Evolutionary conservation across 768 basidiomycete genomes (phyloP).

Genomic region (Leccinum rimulosum): DNA sequence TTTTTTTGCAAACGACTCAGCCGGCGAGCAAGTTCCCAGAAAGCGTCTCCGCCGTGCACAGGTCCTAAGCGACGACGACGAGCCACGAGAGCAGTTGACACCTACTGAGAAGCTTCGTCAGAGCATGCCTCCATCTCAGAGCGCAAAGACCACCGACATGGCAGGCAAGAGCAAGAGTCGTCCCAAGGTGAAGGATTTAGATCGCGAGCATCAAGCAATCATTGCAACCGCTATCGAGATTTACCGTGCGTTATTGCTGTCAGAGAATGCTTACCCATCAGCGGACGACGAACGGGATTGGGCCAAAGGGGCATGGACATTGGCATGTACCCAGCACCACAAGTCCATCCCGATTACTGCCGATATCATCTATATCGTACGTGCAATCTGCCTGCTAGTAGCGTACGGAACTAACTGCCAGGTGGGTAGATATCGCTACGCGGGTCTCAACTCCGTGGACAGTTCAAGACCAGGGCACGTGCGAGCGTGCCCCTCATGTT

Average conservation of each 20-base stretch:
- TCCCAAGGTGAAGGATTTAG: too few relatives aligned
- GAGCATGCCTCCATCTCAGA: too few relatives aligned
- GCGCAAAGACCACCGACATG: too few relatives aligned
- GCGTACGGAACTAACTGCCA: not conserved
- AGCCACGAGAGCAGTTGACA: too few relatives aligned
- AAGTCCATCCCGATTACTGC: not conserved
- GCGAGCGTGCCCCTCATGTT: not conserved
- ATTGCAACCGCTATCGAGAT: not conserved
- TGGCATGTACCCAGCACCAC: not conserved
- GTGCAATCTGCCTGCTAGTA: not conserved
- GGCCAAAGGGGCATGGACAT: not conserved
- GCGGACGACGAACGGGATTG: not conserved
- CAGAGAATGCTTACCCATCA: not conserved
- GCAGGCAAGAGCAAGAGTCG: too few relatives aligned
- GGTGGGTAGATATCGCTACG: not conserved
- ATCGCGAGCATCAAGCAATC: too few relatives aligned
- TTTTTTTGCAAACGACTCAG: too few relatives aligned
- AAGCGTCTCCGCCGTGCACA: too few relatives aligned
- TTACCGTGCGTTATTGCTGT: not conserved
- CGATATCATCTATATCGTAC: not conserved
- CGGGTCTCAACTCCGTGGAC: not conserved
- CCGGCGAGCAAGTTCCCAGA: too few relatives aligned
- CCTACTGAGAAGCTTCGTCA: too few relatives aligned
- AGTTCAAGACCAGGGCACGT: not conserved
- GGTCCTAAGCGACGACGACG: too few relatives aligned